These are phyloP conservation scores for Ogataea polymorpha DNA, from an alignment of 805 yeast species.

Conservation along the genomic window DNA sequence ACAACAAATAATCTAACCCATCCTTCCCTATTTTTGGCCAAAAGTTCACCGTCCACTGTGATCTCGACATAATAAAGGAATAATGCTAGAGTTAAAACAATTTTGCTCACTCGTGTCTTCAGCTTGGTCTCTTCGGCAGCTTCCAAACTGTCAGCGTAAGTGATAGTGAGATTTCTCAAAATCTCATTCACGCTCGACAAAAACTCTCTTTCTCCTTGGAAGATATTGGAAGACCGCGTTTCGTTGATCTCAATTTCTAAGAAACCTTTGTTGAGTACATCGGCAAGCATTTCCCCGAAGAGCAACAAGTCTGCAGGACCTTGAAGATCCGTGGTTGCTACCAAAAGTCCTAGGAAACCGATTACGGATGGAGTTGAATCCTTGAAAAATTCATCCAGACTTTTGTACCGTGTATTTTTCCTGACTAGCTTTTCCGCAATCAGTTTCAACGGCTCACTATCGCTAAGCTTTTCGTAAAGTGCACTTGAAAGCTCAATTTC, in stretches of 20 bases:
- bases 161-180: slow-evolving; percentile 12
- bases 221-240: slow-evolving; percentile 15
- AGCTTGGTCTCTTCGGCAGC: slow-evolving; percentile 10
- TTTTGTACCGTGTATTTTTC: neutral
- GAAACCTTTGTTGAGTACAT: slow-evolving; percentile 16
- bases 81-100: slow-evolving; percentile 20
- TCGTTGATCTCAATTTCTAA: slow-evolving; percentile 16
- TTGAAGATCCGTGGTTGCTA: slow-evolving; percentile 1
- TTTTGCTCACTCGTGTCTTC: slow-evolving; percentile 14
- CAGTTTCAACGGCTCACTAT: neutral
- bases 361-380: slow-evolving; percentile 5
- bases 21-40: slow-evolving; percentile 22
- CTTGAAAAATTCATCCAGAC: slow-evolving; percentile 10
- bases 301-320: slow-evolving; percentile 12
- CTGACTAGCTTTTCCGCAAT: slow-evolving; percentile 1
- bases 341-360: slow-evolving; percentile 3
- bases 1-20: slow-evolving; percentile 64
- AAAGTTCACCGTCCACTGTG: slow-evolving; percentile 7
- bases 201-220: slow-evolving; percentile 14
- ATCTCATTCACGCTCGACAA: slow-evolving; percentile 20
- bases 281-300: slow-evolving; percentile 12
- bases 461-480: slow-evolving; percentile 12
- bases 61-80: slow-evolving; percentile 24
- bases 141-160: slow-evolving; percentile 16
- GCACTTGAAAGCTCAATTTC: slow-evolving; percentile 14